Evolutionary conservation across 805 yeast species (phyloP), one percentile per base, ranked within the genome.

Genomic region (Candida lessepsii): DNA sequence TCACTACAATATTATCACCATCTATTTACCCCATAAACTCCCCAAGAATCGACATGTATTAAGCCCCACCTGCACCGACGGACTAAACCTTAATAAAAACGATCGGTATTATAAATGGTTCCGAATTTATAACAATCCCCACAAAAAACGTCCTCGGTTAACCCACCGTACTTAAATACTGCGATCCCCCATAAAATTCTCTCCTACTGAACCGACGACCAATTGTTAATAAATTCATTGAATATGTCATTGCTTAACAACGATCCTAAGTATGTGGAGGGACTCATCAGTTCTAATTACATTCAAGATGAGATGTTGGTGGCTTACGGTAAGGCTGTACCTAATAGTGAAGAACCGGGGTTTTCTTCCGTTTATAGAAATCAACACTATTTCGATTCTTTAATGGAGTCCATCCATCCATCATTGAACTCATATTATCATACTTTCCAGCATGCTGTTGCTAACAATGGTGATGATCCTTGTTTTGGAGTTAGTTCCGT

Each of bases 401-500:
- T 65, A 35, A 60, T 74, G 16, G 58, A 63, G 10, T 36, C 31
- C 45, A 61, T 76, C n/a, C 73, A 74, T 45, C 71, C 75, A 1
- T 51, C 61, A 1, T 56, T 80, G 39, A 50, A 55, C 41, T 78
- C 83, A 0, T 63, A 67, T 31, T 63, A 67, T 50, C 67, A 65
- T 15, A 55, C 74, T 37, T 76, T 78, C 56, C 61, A 65, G 42
- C 63, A 65, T 38, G 52, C 78, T 1, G 69, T 58, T 1, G 51
- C 54, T n/a, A 41, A 52, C 13, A 63, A 62, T 50, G 67, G 69
- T 1, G 41, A 66, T 7, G 47, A 56, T 27, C 67, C 63, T 8
- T 71, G 80, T 43, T 58, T 80, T 28, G 85, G 84, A 32, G 42
- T 56, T 26, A 60, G 83, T 54, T 47, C 42, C 3, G 46, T 47